phyloP scores from a whole-genome alignment of 1,284 basidiomycete species.

The Rhizoctonia solani region DNA sequence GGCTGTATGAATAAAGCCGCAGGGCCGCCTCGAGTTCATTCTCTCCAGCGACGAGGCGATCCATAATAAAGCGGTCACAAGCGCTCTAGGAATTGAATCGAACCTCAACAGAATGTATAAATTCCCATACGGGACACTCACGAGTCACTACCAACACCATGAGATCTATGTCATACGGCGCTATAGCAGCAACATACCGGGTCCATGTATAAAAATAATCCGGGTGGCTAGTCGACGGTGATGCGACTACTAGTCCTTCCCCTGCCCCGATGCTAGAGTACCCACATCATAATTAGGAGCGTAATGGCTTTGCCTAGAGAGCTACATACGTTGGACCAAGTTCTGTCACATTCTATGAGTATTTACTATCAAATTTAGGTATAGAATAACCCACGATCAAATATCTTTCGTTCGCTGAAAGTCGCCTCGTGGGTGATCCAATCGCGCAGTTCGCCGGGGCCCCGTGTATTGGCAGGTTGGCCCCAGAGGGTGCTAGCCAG shows the following conservation, averaged over 20 bases:
- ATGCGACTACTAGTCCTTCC: slow-evolving; percentile 50
- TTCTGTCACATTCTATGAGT: background rate
- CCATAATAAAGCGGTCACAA: slow-evolving; percentile 35
- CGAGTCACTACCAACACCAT: slow-evolving; percentile 41
- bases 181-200: no score
- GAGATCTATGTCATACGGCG: no score
- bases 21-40: slow-evolving; percentile 43
- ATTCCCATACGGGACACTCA: slow-evolving; percentile 17
- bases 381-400: slow-evolving; percentile 11
- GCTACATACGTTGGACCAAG: background rate
- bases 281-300: background rate
- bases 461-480: background rate
- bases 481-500: background rate
- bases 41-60: slow-evolving; percentile 39
- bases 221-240: slow-evolving; percentile 46
- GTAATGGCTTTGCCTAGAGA: background rate
- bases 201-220: slow-evolving; percentile 56
- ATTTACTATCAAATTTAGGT: background rate
- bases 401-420: slow-evolving; percentile 16
- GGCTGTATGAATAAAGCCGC: slow-evolving; percentile 45
- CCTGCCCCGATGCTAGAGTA: slow-evolving; percentile 42
- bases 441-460: background rate
- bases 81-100: no score
- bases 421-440: slow-evolving; percentile 12
- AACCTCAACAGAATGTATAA: slow-evolving; percentile 36